Evolutionary conservation across 2,329 filamentous ascomycete genomes (phyloP), one percentile per base, ranked within the genome.

Genomic region (Colletotrichum magnum): DNA sequence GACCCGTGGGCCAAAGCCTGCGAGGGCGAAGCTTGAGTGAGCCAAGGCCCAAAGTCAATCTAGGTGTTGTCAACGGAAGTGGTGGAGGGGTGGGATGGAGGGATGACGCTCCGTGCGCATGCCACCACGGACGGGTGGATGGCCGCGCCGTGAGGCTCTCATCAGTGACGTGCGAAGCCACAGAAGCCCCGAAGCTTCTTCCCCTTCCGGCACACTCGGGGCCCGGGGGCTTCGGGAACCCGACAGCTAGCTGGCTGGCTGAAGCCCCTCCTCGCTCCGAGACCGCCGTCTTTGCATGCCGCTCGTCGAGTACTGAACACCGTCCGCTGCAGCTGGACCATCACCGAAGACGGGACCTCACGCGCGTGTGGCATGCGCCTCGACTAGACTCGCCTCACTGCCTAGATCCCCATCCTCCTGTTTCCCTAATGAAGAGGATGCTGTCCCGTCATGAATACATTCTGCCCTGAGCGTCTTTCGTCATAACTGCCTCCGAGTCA

Each of bases 21-120:
- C 61, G 50, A 59, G 41, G 66, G 32, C 50, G 36, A 65, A 69
- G 61, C 66, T 65, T 69, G 54, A 60, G 61, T 69, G 54, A 60
- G 61, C 66, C 54, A 59, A 59, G 36, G 28, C 57, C 54, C 61
- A 60, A 69, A 65, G 66, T 65, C 66, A 60, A 69, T 59, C 50
- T 69, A 41, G 43, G 50, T 65, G 51, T 43, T 24, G 47, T 59
- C 53, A 15, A 52, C 32, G 54, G 53, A 21, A 36, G 48, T 52
- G 47, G 54, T 24, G 32, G 51, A 32, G 43, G n/a, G 5, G 21
- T 9, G 52, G 53, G 61, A 45, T 12, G 56, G 56, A 12, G 48
- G 18, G 57, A 60, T 15, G 26, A 43, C 32, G 24, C 48, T 60
- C 57, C 41, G 56, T 66, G 63, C 56, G 18, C 41, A n/a, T 18